A percentile compares a stretch with the other conserved stretches of the same genome.
phyloP scores from a whole-genome alignment of 2,329 filamentous ascomycete species.

The Allantophomopsis lycopodina region DNA sequence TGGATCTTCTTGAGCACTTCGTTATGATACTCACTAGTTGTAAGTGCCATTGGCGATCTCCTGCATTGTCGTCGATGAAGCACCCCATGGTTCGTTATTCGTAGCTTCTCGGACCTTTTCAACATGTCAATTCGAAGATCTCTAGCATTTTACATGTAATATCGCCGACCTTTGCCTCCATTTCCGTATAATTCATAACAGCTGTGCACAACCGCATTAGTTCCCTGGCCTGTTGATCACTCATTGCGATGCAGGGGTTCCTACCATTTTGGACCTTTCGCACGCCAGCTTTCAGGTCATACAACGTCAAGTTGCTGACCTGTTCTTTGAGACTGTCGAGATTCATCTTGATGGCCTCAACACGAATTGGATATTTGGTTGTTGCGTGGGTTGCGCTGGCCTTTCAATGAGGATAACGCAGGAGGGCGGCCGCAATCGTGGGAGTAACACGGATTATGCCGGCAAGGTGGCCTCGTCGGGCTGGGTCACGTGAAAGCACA shows the following conservation, averaged over 20 bases:
- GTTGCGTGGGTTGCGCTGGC: neutral
- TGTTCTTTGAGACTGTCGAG: conserved; percentile 53
- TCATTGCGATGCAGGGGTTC: conserved; percentile 12
- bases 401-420: neutral
- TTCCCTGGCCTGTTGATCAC: conserved; percentile 7
- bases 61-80: conserved; percentile 69
- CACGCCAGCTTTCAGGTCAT: conserved; percentile 64
- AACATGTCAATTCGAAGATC: too few relatives aligned
- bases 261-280: conserved; percentile 68
- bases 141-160: too few relatives aligned
- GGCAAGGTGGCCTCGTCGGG: neutral
- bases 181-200: conserved; percentile 70
- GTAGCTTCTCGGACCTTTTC: conserved; percentile 85
- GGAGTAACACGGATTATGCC: too few relatives aligned
- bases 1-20: too few relatives aligned
- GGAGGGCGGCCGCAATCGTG: neutral
- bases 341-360: conserved; percentile 37
- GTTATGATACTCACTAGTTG: conserved; percentile 62
- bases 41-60: conserved; percentile 97
- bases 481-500: neutral
- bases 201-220: conserved; percentile 29
- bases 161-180: conserved; percentile 45
- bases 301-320: conserved; percentile 59
- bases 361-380: neutral
- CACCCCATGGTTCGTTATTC: conserved; percentile 98